Conservation (phyloP, 495 filamentous ascomycete species). For the Xylaria longipes region DNA sequence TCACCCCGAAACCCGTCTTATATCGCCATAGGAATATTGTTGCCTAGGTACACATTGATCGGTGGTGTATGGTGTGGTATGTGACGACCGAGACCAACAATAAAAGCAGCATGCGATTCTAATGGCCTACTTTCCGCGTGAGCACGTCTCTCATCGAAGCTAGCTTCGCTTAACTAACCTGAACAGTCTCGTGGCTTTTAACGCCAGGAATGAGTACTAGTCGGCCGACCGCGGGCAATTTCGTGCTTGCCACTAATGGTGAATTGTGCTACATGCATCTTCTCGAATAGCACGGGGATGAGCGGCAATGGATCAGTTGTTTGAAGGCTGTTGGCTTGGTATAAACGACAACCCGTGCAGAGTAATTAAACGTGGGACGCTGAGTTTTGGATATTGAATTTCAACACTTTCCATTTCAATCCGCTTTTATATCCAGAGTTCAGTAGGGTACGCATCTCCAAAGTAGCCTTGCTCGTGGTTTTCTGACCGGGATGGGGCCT, state of each 20-base stretch:
- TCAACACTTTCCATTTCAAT: neutral
- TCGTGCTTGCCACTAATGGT: conserved; percentile 43
- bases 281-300: neutral
- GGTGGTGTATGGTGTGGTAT: neutral
- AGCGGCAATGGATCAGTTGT: no score
- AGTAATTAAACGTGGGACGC: neutral
- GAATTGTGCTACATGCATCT: conserved; percentile 42
- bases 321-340: neutral
- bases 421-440: conserved; percentile 8
- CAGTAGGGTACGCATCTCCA: neutral
- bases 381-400: neutral
- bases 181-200: neutral
- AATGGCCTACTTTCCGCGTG: neutral
- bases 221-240: conserved; percentile 37
- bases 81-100: neutral
- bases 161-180: conserved; percentile 1
- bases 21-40: neutral
- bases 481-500: conserved; percentile 12
- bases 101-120: neutral
- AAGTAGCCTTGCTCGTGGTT: neutral
- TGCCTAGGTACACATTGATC: no score
- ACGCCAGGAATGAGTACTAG: conserved; percentile 33
- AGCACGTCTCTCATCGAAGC: neutral
- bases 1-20: neutral
- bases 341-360: neutral